These are phyloP conservation scores for Melanogaster broomeanus DNA, from an alignment of 768 basidiomycete genomes.

Conservation along the genomic window DNA sequence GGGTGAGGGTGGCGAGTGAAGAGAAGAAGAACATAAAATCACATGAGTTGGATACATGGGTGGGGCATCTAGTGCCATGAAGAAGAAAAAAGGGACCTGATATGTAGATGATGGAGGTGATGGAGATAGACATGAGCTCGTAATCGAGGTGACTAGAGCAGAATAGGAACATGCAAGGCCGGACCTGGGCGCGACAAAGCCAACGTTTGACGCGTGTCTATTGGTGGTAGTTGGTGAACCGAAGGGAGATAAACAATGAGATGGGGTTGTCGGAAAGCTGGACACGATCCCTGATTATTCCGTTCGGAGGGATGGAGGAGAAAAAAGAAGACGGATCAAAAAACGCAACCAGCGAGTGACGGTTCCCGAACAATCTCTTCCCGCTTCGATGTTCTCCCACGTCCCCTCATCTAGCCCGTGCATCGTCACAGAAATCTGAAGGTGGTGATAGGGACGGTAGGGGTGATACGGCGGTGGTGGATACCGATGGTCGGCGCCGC, in stretches of 20 bases:
- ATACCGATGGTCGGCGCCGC: constrained; percentile 35
- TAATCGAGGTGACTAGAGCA: constrained; percentile 1
- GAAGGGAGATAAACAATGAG: constrained; percentile 1
- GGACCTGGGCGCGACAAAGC: not conserved
- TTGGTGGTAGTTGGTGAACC: not conserved
- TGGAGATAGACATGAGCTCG: not conserved
- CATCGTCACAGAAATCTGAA: constrained; percentile 20
- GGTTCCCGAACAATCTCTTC: not conserved
- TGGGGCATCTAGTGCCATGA: constrained; percentile 7
- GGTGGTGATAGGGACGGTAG: constrained; percentile 20
- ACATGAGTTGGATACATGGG: constrained; percentile 22
- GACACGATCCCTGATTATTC: constrained; percentile 1
- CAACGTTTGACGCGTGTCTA: not conserved
- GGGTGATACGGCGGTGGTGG: constrained; percentile 23
- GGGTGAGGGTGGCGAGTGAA: too few relatives aligned
- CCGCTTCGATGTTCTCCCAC: not conserved
- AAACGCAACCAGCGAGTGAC: constrained; percentile 13
- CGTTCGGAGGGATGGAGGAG: too few relatives aligned
- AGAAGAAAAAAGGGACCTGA: constrained; percentile 2
- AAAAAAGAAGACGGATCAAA: constrained; percentile 7
- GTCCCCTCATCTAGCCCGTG: constrained; percentile 9
- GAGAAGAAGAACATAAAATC: not conserved
- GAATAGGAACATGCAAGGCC: constrained; percentile 1
- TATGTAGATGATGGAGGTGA: constrained; percentile 12
- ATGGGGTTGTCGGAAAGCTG: constrained; percentile 14